A percentile compares a stretch with the other conserved stretches of the same genome.
Evolutionary conservation across 306 rosid species (phyloP).

Genomic region (Dalbergia oliveri): DNA sequence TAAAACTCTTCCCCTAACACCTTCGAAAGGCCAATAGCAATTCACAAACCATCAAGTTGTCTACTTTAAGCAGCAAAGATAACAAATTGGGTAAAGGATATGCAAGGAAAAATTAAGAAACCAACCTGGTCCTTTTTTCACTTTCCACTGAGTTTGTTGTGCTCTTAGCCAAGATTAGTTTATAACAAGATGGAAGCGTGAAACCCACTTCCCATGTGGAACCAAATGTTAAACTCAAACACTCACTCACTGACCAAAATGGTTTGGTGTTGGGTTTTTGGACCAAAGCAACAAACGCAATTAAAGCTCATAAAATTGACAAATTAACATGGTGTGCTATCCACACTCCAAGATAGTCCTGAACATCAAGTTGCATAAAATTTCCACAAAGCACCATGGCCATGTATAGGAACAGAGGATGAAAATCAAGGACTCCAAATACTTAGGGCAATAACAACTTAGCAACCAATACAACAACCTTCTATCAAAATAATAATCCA

Average conservation of each 20-base stretch:
- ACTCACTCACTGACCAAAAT: constrained; percentile 43
- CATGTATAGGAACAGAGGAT: too few species aligned
- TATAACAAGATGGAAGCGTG: constrained; percentile 33
- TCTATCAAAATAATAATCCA: too few species aligned
- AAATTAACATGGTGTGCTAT: too few species aligned
- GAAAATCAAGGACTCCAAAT: too few species aligned
- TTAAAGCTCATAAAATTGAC: too few species aligned
- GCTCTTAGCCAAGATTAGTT: constrained; percentile 29
- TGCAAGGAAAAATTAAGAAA: constrained; percentile 29
- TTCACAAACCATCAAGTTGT: constrained; percentile 21
- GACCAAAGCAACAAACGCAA: constrained; percentile 62
- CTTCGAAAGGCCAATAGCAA: constrained; percentile 45
- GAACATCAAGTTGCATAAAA: too few species aligned
- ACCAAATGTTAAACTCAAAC: constrained; percentile 52
- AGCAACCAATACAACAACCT: too few species aligned
- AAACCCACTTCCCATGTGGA: constrained; percentile 46
- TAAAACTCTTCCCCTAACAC: constrained; percentile 14
- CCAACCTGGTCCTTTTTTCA: constrained; percentile 36
- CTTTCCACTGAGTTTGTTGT: constrained; percentile 3
- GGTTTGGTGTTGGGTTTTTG: constrained; percentile 61
- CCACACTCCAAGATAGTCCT: too few species aligned
- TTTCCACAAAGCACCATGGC: too few species aligned
- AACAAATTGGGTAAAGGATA: constrained; percentile 31
- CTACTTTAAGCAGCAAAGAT: constrained; percentile 20
- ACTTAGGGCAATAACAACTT: too few species aligned